Base-by-base conservation (phyloP, 495 filamentous ascomycete genomes). In the Podospora anserina region DNA sequence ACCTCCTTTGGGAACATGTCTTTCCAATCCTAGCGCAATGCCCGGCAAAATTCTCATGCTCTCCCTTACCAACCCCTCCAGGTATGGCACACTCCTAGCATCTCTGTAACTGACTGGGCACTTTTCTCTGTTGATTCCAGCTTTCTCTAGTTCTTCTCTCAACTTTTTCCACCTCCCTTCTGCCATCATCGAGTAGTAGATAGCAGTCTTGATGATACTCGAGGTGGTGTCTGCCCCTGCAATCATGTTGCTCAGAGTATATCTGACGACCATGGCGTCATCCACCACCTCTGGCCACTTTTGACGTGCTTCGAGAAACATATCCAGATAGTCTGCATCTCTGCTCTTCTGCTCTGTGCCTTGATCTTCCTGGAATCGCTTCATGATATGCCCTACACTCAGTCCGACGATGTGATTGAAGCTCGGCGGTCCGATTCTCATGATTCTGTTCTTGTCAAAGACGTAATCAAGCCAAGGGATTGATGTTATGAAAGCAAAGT, bases 181-280 rank as follows among this genome's bases (percentile, higher is more conserved):
- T 3, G 80, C 77, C 66, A 82, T 83, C 3, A 88, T 76, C 5
- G 83, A 69, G 69, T 84, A 78, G 70, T 88, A 88, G 28, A 89
- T 69, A 19, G 85, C 75, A 0, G 82, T 75, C 56, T 82, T 77
- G 6, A 88, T 72, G 5, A 76, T 74, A 63, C 79, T 85, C 13
- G 84, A 82, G 0, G 83, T 85, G 3, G 87, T 88, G 69, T 88
- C 87, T 20, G 80, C 78, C 5, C 85, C 86, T 15, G 84, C 84
- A 20, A 82, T 75, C 59, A 85, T 72, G 66, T 80, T 80, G 64
- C 69, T 75, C 66, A 77, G 67, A 39, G 74, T 49, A 61, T 70
- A 76, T 5, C 61, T 62, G 13, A 78, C 57, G 13, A 79, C 64
- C 6, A 68, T 56, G 23, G 68, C 66, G 63, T 76, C 71, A 62